Conservation (phyloP, 257 asterid species). For the Solanum medicagineum region DNA sequence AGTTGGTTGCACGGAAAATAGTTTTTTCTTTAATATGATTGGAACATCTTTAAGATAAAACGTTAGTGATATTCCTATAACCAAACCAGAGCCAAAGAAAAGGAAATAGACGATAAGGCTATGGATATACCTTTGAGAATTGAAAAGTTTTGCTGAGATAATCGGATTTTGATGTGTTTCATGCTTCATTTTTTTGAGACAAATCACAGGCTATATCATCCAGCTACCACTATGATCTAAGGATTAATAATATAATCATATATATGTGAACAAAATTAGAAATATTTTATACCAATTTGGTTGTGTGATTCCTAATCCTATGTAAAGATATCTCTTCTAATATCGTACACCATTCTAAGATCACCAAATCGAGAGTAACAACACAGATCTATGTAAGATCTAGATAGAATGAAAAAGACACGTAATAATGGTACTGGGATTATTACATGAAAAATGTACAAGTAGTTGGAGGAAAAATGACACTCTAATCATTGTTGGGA, state of each 20-base stretch:
- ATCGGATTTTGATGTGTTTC: conserved; percentile 5
- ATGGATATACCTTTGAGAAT: conserved; percentile 22
- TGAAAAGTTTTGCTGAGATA: conserved; percentile 8
- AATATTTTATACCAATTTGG: not conserved
- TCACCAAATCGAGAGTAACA: not conserved
- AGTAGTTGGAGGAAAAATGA: not conserved
- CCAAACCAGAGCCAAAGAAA: conserved; percentile 64
- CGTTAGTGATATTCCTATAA: conserved; percentile 43
- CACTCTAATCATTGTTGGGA: not conserved
- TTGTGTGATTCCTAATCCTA: not conserved
- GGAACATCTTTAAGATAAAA: conserved; percentile 28
- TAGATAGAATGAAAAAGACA: not conserved
- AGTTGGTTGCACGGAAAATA: conserved; percentile 3
- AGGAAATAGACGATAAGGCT: conserved; percentile 35
- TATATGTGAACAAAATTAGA: not conserved
- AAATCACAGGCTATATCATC: not conserved
- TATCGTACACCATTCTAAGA: not conserved
- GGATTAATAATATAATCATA: not conserved
- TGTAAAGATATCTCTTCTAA: not conserved
- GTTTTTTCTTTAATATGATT: conserved; percentile 12
- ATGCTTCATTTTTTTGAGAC: conserved; percentile 3
- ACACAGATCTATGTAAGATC: not conserved
- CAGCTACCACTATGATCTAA: not conserved
- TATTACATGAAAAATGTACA: not conserved
- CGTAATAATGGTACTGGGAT: not conserved